Evolutionary conservation across 116 monocot genomes (phyloP), one percentile per base, ranked within the genome.

Genomic region (Cymodocea nodosa): DNA sequence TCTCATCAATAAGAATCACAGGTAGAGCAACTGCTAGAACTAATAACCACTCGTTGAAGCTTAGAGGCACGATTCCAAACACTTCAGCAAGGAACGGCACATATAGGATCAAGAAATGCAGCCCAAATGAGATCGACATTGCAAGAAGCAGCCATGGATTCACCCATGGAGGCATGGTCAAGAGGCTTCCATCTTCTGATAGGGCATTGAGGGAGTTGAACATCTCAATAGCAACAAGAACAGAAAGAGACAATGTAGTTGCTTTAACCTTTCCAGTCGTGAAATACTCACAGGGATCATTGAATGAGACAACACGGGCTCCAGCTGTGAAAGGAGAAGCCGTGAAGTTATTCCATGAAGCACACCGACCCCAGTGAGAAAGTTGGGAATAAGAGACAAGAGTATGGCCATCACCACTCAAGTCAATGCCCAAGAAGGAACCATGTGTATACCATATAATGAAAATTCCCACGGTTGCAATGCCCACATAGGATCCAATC

Each of bases 101-200:
- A 59, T 98, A 98, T 1, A 92, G 64, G 70, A 98, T 92, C 64
- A 98, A 51, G 74, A 90, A 91, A 74, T 98, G 98, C 11, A 98
- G 68, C 13, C 68, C 88, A 22, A 98, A 98, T 4, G 98, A 98
- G 39, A 92, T 12, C 6, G 98, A 82, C 98, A 92, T 98, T 22
- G 98, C 98, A n/a, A 92, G 62, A 20, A 98, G 83, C n/a, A 92
- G 82, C 92, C 98, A 98, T 2, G 98, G 92, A 69, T 91, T 89
- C 68, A 86, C 92, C 98, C 98, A 98, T 14, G 92, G 92, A 30
- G 97, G 92, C 91, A 88, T 97, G 68, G 68, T 66, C 34, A 98
- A 30, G 15, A 92, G 85, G 67, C 92, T 92, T 23, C 73, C 80
- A 39, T 98, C 92, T 59, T 98, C 98, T 1, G 98, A 98, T 15